Evolutionary conservation across 176 grass and related monocot genomes (phyloP), one percentile per base, ranked within the genome.

Genomic region (Oryza officinalis): DNA sequence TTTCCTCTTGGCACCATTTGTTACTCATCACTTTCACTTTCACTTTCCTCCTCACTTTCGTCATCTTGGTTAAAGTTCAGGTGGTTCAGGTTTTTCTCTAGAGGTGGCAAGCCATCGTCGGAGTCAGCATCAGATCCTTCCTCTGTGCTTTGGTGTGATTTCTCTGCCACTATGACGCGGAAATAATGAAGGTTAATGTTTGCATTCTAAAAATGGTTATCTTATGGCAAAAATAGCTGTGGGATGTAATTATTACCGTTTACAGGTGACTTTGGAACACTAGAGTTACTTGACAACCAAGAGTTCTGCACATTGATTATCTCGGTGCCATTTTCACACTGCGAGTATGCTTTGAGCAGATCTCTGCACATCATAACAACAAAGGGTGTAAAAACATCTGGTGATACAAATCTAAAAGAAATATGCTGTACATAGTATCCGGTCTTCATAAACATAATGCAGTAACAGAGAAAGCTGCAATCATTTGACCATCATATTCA

Each of bases 11-110:
- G 28, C 10, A 6, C 68, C 71, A 47, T 65, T 15, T 27, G 38
- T 91, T 84, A 84, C 35, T 89, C 81, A 28, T 38, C 7, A 38
- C 37, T 38, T 38, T 89, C 84, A 28, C 81, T 79, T 44, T 90
- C 70, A 32, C 74, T 86, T 65, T 92, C 87, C 52, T 89, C 90
- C 30, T 84, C 88, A 0, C 91, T 89, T 84, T 90, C 91, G 77
- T 87, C 89, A 0, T 86, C 91, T 63, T 91, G 84, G 20, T 89
- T 72, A 0, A 90, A 33, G 30, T 75, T 84, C 84, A 98, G 41
- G 79, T 94, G 95, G 81, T 93, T 98, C 78, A 93, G n/a, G 54
- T 98, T 98, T 85, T 91, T 75, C 79, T 98, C 95, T 0, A 98
- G 90, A 25, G 92, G 95, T 5, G 95, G 95, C 71, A 98, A 86